Evolutionary conservation across 169 alveolate species (phyloP).

Genomic region (Hepatocystis sp.): DNA sequence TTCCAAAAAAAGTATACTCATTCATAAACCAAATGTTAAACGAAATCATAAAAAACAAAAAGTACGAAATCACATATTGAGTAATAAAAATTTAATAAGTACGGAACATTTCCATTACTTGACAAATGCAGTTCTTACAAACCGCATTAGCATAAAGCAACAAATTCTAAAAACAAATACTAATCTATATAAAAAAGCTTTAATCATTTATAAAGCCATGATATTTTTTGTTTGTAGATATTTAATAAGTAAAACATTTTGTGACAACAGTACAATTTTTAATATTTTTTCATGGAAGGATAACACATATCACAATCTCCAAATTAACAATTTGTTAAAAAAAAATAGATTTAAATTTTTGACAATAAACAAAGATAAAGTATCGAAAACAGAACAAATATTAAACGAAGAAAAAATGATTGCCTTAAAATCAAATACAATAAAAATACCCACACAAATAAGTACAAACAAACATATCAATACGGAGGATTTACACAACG

Average conservation of each 20-base stretch:
- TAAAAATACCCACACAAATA: not conserved
- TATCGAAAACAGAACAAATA: not conserved
- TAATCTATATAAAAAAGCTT: conserved; percentile 18
- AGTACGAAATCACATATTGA: too few species aligned
- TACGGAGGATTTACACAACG: too few species aligned
- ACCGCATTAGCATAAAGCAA: not conserved
- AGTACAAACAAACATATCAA: too few species aligned
- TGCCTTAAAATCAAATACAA: too few species aligned
- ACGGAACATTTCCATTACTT: conserved; percentile 43
- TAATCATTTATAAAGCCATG: conserved; percentile 44
- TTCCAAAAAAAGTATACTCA: too few species aligned
- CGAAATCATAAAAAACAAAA: too few species aligned
- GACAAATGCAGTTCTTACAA: conserved; percentile 3
- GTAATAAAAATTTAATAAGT: conserved; percentile 17
- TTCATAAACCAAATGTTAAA: too few species aligned
- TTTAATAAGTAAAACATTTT: conserved; percentile 73
- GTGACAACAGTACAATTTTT: conserved; percentile 72
- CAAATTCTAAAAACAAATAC: not conserved
- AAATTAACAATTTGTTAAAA: conserved; percentile 11
- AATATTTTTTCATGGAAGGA: conserved; percentile 15
- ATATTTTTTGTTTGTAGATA: conserved; percentile 64
- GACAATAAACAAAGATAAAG: not conserved
- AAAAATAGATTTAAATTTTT: conserved; percentile 32
- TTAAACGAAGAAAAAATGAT: too few species aligned
- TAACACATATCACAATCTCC: conserved; percentile 8